Conservation (phyloP, 106 monocot genomes). For the Apostasia ramifera region DNA sequence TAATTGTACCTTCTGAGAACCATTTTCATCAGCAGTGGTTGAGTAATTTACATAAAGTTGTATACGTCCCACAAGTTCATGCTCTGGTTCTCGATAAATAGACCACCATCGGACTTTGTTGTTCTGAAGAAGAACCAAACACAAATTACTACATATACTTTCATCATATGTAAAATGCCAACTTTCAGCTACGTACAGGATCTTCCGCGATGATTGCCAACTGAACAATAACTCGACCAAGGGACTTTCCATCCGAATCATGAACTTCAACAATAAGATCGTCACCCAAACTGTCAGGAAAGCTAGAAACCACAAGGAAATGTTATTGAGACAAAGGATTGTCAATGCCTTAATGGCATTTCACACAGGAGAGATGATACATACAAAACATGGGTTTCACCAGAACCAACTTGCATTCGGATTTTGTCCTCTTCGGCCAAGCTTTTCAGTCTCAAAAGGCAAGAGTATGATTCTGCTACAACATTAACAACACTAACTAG, state of each 20-base stretch:
- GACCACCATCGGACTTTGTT: constrained; percentile 93
- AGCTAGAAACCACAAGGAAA: constrained; percentile 35
- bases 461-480: constrained; percentile 53
- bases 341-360: too few relatives aligned
- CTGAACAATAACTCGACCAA: constrained; percentile 77
- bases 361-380: constrained; percentile 18
- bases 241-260: constrained; percentile 74
- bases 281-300: constrained; percentile 95
- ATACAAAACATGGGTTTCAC: constrained; percentile 96
- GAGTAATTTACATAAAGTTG: constrained; percentile 74
- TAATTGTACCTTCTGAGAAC: constrained; percentile 44
- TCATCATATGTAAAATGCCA: neutral
- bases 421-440: constrained; percentile 52
- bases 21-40: constrained; percentile 59
- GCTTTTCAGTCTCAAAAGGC: constrained; percentile 83
- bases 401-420: constrained; percentile 82
- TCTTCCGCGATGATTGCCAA: constrained; percentile 77
- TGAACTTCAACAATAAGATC: constrained; percentile 81
- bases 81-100: constrained; percentile 81
- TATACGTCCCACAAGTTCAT: constrained; percentile 86
- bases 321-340: neutral
- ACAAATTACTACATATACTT: neutral
- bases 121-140: constrained; percentile 27
- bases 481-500: neutral
- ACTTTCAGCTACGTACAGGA: constrained; percentile 40